phyloP scores from a whole-genome alignment of 495 filamentous ascomycete genomes.

The Terfezia boudieri region DNA sequence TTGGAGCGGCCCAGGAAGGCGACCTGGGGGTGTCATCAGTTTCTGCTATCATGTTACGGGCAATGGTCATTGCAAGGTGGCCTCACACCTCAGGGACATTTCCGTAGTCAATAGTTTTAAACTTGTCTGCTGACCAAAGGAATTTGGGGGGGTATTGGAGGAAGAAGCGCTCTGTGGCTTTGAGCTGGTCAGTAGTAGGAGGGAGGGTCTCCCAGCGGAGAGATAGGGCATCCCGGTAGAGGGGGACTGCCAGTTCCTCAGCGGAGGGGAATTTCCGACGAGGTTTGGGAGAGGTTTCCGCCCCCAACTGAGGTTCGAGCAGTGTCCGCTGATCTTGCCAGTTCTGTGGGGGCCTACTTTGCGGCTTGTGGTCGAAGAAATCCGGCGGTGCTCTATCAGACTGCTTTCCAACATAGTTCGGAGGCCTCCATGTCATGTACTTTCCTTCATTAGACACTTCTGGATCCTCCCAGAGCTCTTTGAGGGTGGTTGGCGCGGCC shows the following conservation, averaged over 20 bases:
- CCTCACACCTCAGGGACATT: slow-evolving; percentile 29
- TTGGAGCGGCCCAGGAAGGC: slow-evolving; percentile 68
- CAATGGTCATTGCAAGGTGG: slow-evolving; percentile 20
- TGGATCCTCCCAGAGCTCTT: no score
- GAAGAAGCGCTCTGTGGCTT: slow-evolving; percentile 41
- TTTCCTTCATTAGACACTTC: no score
- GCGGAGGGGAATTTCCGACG: no score
- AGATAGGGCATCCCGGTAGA: not conserved
- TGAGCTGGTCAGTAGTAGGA: slow-evolving; percentile 32
- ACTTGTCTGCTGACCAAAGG: slow-evolving; percentile 47
- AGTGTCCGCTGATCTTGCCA: no score
- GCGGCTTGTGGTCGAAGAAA: no score
- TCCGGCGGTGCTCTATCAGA: no score
- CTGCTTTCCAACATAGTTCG: no score
- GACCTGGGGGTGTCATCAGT: slow-evolving; percentile 18
- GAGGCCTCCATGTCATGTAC: no score
- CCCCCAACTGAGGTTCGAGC: no score
- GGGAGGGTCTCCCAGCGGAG: slow-evolving; percentile 17
- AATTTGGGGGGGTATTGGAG: slow-evolving; percentile 35
- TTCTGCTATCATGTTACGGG: slow-evolving; percentile 24
- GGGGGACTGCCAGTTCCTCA: no score
- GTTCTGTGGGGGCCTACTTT: no score
- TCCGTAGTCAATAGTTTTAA: slow-evolving; percentile 40
- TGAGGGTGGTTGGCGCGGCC: not conserved
- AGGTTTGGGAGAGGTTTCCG: no score